Evolutionary conservation across 352 stramenopile genomes (phyloP).

Genomic region (Ochromonadaceae sp.): DNA sequence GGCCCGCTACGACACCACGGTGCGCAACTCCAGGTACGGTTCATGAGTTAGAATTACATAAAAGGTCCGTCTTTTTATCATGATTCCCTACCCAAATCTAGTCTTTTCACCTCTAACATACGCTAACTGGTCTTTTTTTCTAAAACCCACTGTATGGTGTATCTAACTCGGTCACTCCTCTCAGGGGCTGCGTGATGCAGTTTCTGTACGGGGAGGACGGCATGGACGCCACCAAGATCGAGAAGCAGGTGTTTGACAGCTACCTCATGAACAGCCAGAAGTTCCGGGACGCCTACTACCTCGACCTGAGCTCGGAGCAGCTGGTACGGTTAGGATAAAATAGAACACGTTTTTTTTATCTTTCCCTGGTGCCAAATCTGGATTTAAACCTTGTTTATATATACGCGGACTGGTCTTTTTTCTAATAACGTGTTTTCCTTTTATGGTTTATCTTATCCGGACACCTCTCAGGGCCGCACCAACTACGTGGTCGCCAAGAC

Average conservation of each 20-base stretch:
- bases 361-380: too few species aligned
- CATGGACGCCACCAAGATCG: slow-evolving; percentile 99
- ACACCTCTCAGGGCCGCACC: too few species aligned
- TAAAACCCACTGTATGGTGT: too few species aligned
- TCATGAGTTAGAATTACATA: slow-evolving; percentile 36
- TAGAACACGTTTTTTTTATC: too few species aligned
- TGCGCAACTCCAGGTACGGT: slow-evolving; percentile 75
- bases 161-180: too few species aligned
- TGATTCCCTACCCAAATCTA: too few species aligned
- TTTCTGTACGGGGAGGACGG: slow-evolving; percentile 95
- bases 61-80: background rate
- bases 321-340: too few species aligned
- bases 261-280: slow-evolving; percentile 61
- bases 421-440: too few species aligned
- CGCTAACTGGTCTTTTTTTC: too few species aligned
- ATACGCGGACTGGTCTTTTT: too few species aligned
- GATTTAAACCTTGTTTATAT: too few species aligned
- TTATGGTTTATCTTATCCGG: too few species aligned
- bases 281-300: slow-evolving; percentile 38
- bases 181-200: slow-evolving; percentile 66
- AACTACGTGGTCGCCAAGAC: background rate
- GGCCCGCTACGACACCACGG: slow-evolving; percentile 93
- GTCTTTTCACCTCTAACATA: background rate
- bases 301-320: background rate
- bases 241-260: slow-evolving; percentile 85